Percentiles rank a stretch among this genome's conserved stretches.
Conservation (phyloP, 768 basidiomycete genomes). For the Pulveroboletus frians region DNA sequence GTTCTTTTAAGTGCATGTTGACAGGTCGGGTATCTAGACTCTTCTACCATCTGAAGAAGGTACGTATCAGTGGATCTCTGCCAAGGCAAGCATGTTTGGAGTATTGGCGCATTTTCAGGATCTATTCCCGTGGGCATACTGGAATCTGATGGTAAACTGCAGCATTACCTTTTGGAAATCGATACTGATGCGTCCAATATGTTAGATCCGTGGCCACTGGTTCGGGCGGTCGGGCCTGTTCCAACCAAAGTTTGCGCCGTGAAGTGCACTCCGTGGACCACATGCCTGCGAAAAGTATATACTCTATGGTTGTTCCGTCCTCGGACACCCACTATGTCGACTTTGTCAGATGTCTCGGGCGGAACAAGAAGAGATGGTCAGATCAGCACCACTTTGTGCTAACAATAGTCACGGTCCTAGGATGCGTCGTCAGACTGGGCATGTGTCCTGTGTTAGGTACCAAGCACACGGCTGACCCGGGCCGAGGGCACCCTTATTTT, state of each 20-base stretch:
- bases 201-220: slow-evolving; percentile 40
- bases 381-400: neutral
- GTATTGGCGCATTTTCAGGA: slow-evolving; percentile 17
- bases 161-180: neutral
- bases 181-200: slow-evolving; percentile 4
- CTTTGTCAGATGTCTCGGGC: slow-evolving; percentile 10
- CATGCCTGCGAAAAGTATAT: neutral
- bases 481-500: too few species aligned
- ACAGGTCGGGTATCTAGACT: slow-evolving; percentile 35
- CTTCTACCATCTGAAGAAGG: slow-evolving; percentile 89
- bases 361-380: slow-evolving; percentile 5
- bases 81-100: neutral
- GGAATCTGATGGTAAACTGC: slow-evolving; percentile 59
- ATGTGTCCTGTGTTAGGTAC: too few species aligned
- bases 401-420: neutral
- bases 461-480: too few species aligned
- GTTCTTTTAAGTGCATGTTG: slow-evolving; percentile 3
- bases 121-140: slow-evolving; percentile 54
- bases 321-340: neutral
- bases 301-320: neutral
- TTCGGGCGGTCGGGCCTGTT: slow-evolving; percentile 41
- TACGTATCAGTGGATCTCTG: slow-evolving; percentile 16
- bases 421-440: neutral
- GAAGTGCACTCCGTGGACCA: slow-evolving; percentile 1
- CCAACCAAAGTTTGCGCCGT: slow-evolving; percentile 34